Evolutionary conservation across 1,284 basidiomycete species (phyloP).

Genomic region (Grifola frondosa): DNA sequence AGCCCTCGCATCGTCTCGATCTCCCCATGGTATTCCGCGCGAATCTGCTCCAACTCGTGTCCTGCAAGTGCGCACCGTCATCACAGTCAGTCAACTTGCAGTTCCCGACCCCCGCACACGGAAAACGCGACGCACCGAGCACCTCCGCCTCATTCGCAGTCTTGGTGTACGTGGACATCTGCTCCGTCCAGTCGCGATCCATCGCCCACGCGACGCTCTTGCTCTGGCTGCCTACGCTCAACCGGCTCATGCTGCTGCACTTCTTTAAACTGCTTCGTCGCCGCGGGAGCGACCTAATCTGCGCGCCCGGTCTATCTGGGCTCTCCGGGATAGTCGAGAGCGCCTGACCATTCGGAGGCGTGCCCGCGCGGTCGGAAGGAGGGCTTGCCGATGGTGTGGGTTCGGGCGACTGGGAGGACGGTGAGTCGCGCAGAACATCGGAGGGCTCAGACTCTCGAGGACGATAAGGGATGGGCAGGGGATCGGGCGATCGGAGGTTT

Average conservation of each 20-base stretch:
- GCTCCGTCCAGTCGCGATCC: conserved; percentile 55
- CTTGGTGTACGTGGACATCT: conserved; percentile 54
- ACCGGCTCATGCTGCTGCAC: conserved; percentile 39
- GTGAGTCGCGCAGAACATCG: conserved; percentile 13
- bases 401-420: conserved; percentile 15
- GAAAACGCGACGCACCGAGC: conserved; percentile 43
- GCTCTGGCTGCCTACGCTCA: conserved; percentile 53
- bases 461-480: conserved; percentile 36
- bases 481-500: conserved; percentile 35
- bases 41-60: conserved; percentile 55
- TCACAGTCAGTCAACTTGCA: too few relatives aligned
- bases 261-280: conserved; percentile 65
- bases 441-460: conserved; percentile 20
- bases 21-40: conserved; percentile 56
- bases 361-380: conserved; percentile 11
- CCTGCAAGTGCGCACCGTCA: conserved; percentile 31
- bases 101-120: background rate
- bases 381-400: conserved; percentile 14
- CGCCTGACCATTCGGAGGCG: conserved; percentile 24
- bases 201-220: conserved; percentile 77
- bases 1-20: conserved; percentile 55
- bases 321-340: conserved; percentile 32
- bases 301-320: conserved; percentile 18
- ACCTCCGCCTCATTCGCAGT: conserved; percentile 53
- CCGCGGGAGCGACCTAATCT: conserved; percentile 39